Base-by-base conservation (phyloP, 495 filamentous ascomycete genomes). In the Talaromyces stipitatus region DNA sequence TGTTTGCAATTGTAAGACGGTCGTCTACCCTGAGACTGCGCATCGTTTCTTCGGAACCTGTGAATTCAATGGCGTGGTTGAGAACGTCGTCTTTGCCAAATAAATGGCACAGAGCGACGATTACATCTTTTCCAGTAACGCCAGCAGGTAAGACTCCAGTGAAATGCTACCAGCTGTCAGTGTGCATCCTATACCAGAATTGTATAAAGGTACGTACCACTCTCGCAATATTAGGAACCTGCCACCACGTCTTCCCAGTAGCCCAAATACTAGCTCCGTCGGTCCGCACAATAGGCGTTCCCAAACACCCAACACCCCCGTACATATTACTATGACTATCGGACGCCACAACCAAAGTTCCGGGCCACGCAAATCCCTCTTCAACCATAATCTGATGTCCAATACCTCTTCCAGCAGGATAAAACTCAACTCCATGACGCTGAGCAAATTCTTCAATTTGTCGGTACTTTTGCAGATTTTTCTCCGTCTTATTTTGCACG, bases 71-170 rank as follows among this genome's bases (percentile, higher is more conserved):
- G 9, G 85, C 85, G 71, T 96, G 91, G 70, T 97, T 98, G 7
- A 97, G 76, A 0, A 96, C 94, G 45, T 96, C 89, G 62, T 95
- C 90, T 26, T 87, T 83, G 67, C 89, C 88, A 75, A 97, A 95
- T 10, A 96, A 69, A 5, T 87, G 89, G 60, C 91, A 96, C 2
- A 97, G 75, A 0, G 90, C 87, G 16, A 97, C 84, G 65, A 98
- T 97, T 16, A 96, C 87, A 71, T 98, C 92, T 71, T 97, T 98
- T 43, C 91, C 92, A 0, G 90, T 92, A 1, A 97, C 94, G 4
- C 94, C 94, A 2, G 68, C 68, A 0, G 90, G 92, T 8, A 96
- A 66, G 2, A 79, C 66, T 11, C 94, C 92, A 0, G 80, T 89
- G 16, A 98, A 76, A 0, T 51, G 48, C 48, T 51, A 8, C 18